Conservation (phyloP, 2,329 filamentous ascomycete genomes). For the Emergomyces pasteurianus region DNA sequence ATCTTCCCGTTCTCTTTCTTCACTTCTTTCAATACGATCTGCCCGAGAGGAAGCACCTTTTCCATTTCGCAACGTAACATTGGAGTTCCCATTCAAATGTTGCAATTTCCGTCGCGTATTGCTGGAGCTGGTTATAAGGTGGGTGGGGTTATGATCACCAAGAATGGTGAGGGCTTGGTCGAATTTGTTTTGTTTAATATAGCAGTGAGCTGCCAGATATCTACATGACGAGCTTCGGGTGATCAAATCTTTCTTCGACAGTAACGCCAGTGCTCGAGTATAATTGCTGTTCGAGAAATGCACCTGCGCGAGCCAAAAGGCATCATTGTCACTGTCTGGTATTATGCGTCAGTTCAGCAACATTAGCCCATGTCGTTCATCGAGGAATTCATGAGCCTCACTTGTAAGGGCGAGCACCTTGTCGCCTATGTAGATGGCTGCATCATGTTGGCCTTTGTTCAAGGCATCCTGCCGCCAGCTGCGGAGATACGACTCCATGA, state of each 20-base stretch:
- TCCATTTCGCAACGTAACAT: slow-evolving; percentile 37
- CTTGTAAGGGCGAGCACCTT: slow-evolving; percentile 90
- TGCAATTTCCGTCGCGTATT: slow-evolving; percentile 59
- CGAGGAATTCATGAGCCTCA: slow-evolving; percentile 26
- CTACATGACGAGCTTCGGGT: slow-evolving; percentile 72
- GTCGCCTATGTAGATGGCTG: slow-evolving; percentile 93
- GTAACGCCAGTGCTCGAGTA: slow-evolving; percentile 75
- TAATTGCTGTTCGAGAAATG: slow-evolving; percentile 95
- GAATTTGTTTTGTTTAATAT: slow-evolving; percentile 81
- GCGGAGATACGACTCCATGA: slow-evolving; percentile 86
- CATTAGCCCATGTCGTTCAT: background rate
- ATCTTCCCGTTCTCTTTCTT: slow-evolving; percentile 56
- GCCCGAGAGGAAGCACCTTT: slow-evolving; percentile 34
- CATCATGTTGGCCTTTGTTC: slow-evolving; percentile 92
- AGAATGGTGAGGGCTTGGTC: slow-evolving; percentile 79
- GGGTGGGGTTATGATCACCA: slow-evolving; percentile 85
- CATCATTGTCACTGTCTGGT: slow-evolving; percentile 80
- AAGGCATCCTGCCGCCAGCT: slow-evolving; percentile 92
- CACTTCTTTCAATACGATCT: slow-evolving; percentile 45
- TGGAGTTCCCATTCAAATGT: slow-evolving; percentile 45
- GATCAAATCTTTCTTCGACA: slow-evolving; percentile 73
- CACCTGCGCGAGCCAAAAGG: slow-evolving; percentile 95
- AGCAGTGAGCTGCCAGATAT: slow-evolving; percentile 87
- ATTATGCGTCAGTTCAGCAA: slow-evolving; percentile 3
- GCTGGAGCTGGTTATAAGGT: slow-evolving; percentile 59